Evolutionary conservation across 192 early-diverging fungal species (phyloP), one percentile per base, ranked within the genome.

Genomic region (Backusella australiensis): DNA sequence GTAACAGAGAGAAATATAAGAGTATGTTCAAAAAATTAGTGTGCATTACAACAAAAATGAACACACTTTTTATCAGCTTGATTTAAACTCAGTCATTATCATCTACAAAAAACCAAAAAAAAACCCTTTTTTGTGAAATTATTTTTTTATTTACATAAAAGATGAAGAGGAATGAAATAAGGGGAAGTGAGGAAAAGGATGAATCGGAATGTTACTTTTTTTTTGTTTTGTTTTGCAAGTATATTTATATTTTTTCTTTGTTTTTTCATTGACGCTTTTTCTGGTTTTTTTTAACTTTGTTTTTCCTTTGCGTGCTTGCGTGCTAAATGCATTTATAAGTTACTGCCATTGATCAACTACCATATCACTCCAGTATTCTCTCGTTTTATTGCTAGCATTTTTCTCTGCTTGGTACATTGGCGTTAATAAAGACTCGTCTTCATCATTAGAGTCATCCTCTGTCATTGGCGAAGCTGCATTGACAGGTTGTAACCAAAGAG

Each of bases 341-440:
- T 69, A 69, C 68, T 69, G 68, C 68, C 68, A 69, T 69, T 69
- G 68, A 69, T 69, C 68, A 69, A 69, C 21, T 12, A 69, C n/a
- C 68, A 69, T 69, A 12, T 69, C 68, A 38, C 3, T 39, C 39
- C 70, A 71, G 39, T 71, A 49, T 15, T 71, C 70, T 41, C 23
- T 39, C 4, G 39, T 4, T 35, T 68, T 68, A 26, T 36, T 68
- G 15, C 35, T 34, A n/a, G 67, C 29, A 19, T 4, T 36, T 34
- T 17, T 68, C 7, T 68, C 67, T 35, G 35, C 35, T 68, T 36
- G 35, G n/a, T 68, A 35, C 67, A 68, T 68, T 39, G 69, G 69
- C 21, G 69, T 70, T 21, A 70, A 26, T 38, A 70, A 23, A 19
- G 70, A 49, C 17, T 71, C 70, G 29, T 71, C 70, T 34, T 71